Conservation (phyloP, 495 filamentous ascomycete species). For the Penicillium malachiteum region DNA sequence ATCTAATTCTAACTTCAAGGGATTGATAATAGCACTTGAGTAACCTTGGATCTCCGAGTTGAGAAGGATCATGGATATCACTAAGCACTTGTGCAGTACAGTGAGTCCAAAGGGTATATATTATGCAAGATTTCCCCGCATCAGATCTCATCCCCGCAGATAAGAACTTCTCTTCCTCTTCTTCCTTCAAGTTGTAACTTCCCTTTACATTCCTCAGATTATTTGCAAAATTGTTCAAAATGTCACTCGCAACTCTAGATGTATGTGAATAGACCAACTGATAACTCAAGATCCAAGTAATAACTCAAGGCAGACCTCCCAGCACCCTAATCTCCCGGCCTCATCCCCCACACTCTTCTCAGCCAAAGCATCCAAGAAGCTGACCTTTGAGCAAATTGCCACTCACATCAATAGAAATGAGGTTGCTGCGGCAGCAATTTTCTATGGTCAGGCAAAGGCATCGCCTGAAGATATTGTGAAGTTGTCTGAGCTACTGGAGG, state of each 20-base stretch:
- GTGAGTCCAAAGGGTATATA: background rate
- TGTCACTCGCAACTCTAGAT: constrained; percentile 46
- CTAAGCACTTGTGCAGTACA: background rate
- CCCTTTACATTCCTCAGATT: background rate
- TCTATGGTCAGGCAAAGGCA: constrained; percentile 89
- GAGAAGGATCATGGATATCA: no score
- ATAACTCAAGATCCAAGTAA: background rate
- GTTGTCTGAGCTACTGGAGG: constrained; percentile 64
- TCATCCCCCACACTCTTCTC: constrained; percentile 76
- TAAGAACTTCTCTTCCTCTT: background rate
- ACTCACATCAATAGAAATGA: constrained; percentile 77
- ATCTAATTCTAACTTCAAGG: no score
- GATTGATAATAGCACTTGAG: no score
- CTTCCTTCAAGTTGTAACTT: background rate
- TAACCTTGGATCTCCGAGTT: no score
- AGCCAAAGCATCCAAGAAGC: constrained; percentile 70
- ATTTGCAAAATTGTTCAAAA: constrained; percentile 9
- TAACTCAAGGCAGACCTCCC: constrained; percentile 28
- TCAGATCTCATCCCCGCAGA: background rate
- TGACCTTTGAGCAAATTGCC: constrained; percentile 82
- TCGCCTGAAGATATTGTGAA: constrained; percentile 73
- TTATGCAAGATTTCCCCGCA: background rate
- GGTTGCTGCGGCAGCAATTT: constrained; percentile 87
- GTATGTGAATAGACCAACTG: constrained; percentile 16
- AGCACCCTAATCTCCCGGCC: constrained; percentile 59